Conservation (phyloP, 1,284 basidiomycete genomes). For the Cystobasidium pallidum region DNA sequence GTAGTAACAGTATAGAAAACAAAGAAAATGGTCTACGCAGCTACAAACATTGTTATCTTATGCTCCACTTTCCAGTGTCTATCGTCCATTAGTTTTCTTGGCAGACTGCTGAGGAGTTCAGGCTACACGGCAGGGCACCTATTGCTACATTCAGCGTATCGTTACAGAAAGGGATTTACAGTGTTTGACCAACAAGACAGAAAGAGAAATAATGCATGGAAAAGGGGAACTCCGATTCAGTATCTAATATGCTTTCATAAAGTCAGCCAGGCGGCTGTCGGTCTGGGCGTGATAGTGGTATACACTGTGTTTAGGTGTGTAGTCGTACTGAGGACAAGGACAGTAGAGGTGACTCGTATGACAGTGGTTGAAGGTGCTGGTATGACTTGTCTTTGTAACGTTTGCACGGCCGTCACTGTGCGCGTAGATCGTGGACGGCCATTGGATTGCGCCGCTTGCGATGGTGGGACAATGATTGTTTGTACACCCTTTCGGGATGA, state of each 20-base stretch:
- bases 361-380: constrained; percentile 10
- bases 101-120: no score
- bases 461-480: constrained; percentile 14
- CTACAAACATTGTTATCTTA: no score
- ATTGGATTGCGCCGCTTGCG: neutral
- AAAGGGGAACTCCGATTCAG: no score
- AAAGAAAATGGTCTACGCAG: no score
- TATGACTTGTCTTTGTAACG: neutral
- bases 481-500: neutral
- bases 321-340: constrained; percentile 20
- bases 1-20: no score
- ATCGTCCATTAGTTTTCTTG: no score
- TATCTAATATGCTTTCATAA: neutral
- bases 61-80: no score
- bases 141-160: no score
- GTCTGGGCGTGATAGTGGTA: constrained; percentile 29
- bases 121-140: no score
- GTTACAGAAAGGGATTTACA: no score
- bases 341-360: constrained; percentile 14
- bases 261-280: constrained; percentile 22
- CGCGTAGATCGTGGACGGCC: constrained; percentile 2
- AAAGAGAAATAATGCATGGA: no score
- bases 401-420: constrained; percentile 22
- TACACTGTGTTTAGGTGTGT: constrained; percentile 14
- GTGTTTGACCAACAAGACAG: no score